Conservation (phyloP, 1,284 basidiomycete genomes). For the Cryptococcus hybrid region DNA sequence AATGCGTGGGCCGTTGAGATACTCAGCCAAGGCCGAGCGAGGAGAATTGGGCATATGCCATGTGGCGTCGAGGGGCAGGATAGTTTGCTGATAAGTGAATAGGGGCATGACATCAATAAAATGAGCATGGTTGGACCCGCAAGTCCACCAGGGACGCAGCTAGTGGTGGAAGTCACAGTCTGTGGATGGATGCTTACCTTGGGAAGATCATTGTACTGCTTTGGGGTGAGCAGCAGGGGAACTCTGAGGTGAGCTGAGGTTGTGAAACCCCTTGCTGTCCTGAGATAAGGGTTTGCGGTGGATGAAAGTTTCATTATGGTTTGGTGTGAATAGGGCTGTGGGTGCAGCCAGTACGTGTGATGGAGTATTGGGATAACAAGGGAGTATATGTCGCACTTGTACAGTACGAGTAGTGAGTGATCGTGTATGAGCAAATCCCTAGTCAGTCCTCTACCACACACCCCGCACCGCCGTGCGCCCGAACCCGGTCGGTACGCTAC, state of each 20-base stretch:
- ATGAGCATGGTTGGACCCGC: neutral
- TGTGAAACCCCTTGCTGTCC: constrained; percentile 8
- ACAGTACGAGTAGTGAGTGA: too few relatives aligned
- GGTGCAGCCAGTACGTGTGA: too few relatives aligned
- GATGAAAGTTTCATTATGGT: constrained; percentile 12
- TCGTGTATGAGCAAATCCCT: too few relatives aligned
- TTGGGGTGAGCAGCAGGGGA: constrained; percentile 38
- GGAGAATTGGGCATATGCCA: constrained; percentile 51
- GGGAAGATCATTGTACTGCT: constrained; percentile 34
- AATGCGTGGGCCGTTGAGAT: constrained; percentile 56
- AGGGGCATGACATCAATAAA: too few relatives aligned
- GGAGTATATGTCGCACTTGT: too few relatives aligned
- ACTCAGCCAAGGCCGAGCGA: constrained; percentile 43
- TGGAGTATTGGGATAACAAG: too few relatives aligned
- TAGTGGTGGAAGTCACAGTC: neutral
- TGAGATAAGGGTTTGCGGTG: neutral
- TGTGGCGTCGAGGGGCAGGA: constrained; percentile 44
- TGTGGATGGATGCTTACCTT: constrained; percentile 19
- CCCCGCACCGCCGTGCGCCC: too few relatives aligned
- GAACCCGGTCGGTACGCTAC: too few relatives aligned
- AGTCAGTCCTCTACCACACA: too few relatives aligned
- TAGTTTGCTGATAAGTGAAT: constrained; percentile 21
- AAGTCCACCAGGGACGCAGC: neutral
- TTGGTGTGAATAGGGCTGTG: neutral
- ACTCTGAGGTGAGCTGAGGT: constrained; percentile 8